Percentiles rank a stretch among this genome's conserved stretches.
phyloP scores from a whole-genome alignment of 495 filamentous ascomycete species.

The Cercophora sp. region DNA sequence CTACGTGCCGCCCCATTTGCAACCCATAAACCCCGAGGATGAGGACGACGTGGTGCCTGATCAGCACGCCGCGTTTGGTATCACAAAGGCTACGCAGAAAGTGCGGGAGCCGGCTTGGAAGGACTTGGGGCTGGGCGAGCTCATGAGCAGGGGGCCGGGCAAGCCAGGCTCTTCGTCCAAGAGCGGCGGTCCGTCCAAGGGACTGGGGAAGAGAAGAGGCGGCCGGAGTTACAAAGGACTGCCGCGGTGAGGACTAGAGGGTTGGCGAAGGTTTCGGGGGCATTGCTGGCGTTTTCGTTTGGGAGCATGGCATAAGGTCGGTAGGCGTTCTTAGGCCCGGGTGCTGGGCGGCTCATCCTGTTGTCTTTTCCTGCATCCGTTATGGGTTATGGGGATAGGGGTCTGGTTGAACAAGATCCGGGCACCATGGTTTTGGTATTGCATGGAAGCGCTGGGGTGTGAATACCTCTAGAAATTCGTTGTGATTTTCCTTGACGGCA shows the following conservation, averaged over 20 bases:
- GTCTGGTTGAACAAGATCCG: no score
- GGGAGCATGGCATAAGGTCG: no score
- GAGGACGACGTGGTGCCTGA: slow-evolving; percentile 97
- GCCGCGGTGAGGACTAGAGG: slow-evolving; percentile 39
- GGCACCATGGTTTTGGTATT: no score
- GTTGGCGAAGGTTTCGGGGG: no score
- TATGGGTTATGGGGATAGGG: no score
- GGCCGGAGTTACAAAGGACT: slow-evolving; percentile 34
- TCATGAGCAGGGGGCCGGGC: slow-evolving; percentile 55
- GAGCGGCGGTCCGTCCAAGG: not conserved
- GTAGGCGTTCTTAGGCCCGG: no score
- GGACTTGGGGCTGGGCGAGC: slow-evolving; percentile 71
- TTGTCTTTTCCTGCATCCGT: no score
- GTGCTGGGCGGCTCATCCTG: no score
- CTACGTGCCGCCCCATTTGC: slow-evolving; percentile 82
- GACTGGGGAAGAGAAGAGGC: slow-evolving; percentile 15
- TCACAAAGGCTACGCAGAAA: slow-evolving; percentile 76
- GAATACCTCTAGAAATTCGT: no score
- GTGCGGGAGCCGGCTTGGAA: slow-evolving; percentile 74
- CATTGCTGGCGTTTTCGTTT: not conserved
- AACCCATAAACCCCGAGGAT: slow-evolving; percentile 93
- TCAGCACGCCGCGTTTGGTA: slow-evolving; percentile 95
- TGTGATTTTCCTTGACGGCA: no score
- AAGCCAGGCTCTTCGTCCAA: slow-evolving; percentile 11
- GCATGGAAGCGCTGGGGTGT: no score